These are phyloP conservation scores for Aureoboletus auriporus DNA, from an alignment of 768 basidiomycete species.

Conservation along the genomic window DNA sequence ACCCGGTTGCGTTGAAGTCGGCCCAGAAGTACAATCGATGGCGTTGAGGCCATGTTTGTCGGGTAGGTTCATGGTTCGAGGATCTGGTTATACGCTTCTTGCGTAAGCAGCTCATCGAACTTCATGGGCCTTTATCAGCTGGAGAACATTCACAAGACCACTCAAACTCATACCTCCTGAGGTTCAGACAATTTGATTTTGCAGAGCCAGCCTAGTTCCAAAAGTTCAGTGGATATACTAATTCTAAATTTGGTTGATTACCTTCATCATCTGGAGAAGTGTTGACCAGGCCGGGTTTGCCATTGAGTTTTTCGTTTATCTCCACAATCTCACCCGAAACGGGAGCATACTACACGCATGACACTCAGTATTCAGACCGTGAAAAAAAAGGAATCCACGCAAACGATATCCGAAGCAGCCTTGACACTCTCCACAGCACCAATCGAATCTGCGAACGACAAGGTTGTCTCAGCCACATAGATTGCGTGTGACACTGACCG, in stretches of 20 bases:
- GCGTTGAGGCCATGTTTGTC: slow-evolving; percentile 22
- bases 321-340: slow-evolving; percentile 79
- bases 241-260: slow-evolving; percentile 29
- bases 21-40: slow-evolving; percentile 3
- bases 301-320: slow-evolving; percentile 69
- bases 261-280: slow-evolving; percentile 83
- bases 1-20: neutral
- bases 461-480: slow-evolving; percentile 4
- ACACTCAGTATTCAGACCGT: slow-evolving; percentile 7
- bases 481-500: neutral
- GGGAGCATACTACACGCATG: slow-evolving; percentile 71
- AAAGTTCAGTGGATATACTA: neutral
- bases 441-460: slow-evolving; percentile 55
- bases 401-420: slow-evolving; percentile 90
- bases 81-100: slow-evolving; percentile 68
- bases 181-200: slow-evolving; percentile 81
- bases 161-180: slow-evolving; percentile 53
- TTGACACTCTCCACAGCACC: slow-evolving; percentile 97
- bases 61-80: slow-evolving; percentile 35
- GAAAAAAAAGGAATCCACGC: slow-evolving; percentile 20
- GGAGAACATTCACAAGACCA: neutral
- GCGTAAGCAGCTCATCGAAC: slow-evolving; percentile 69
- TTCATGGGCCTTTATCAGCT: slow-evolving; percentile 24
- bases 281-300: slow-evolving; percentile 79
- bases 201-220: slow-evolving; percentile 83